These are phyloP conservation scores for Edaphochlamys debaryana DNA, from an alignment of 139 green algal species.

Conservation along the genomic window DNA sequence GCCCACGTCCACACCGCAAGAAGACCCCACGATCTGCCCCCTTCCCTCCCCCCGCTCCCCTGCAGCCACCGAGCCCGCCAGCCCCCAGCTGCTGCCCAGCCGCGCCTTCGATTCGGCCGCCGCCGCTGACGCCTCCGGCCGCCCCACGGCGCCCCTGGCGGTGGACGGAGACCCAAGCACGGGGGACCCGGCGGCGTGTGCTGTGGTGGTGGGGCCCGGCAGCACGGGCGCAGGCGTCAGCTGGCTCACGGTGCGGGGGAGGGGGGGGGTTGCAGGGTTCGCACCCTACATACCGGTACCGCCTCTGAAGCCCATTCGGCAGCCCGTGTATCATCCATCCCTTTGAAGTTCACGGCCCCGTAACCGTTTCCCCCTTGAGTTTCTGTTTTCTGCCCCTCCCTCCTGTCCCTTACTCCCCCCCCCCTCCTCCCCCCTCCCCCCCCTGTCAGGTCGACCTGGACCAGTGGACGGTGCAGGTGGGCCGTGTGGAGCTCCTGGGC, in stretches of 20 bases:
- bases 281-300: too few relatives aligned
- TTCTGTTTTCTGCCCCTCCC: background rate
- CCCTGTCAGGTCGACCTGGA: constrained; percentile 5
- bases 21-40: too few relatives aligned
- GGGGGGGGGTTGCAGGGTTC: too few relatives aligned
- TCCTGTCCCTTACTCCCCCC: background rate
- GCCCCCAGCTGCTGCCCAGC: background rate
- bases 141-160: background rate
- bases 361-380: too few relatives aligned
- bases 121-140: background rate
- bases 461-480: too few relatives aligned
- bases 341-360: too few relatives aligned
- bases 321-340: too few relatives aligned
- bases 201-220: background rate
- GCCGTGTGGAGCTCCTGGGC: too few relatives aligned
- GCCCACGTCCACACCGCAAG: too few relatives aligned
- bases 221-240: background rate
- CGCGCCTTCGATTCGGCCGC: background rate
- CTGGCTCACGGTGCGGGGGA: constrained; percentile 23
- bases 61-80: background rate
- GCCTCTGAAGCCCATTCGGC: too few relatives aligned
- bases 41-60: background rate
- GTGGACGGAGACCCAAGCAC: background rate
- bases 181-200: background rate
- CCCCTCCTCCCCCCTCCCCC: background rate